Evolutionary conservation across 2,329 filamentous ascomycete species (phyloP).

Genomic region (Aspergillus ochraceoroseus): DNA sequence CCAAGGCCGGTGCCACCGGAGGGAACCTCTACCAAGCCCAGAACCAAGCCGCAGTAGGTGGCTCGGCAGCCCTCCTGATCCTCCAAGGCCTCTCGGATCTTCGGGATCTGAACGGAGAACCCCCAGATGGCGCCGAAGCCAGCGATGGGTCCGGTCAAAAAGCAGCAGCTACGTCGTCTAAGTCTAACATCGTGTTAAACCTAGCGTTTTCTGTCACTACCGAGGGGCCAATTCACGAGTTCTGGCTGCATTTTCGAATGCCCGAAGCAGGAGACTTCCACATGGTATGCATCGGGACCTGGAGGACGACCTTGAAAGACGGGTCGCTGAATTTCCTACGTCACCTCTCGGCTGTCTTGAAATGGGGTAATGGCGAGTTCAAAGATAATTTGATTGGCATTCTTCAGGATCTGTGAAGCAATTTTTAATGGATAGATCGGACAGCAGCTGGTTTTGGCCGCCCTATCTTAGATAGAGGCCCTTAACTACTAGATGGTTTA

Average conservation of each 20-base stretch:
- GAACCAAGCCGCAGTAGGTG: constrained; percentile 4
- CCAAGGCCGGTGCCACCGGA: no score
- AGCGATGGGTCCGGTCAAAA: neutral
- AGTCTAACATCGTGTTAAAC: no score
- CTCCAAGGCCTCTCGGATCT: neutral
- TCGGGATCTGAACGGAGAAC: no score
- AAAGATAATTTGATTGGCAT: no score
- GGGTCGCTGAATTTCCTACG: constrained; percentile 5
- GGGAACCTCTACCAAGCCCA: constrained; percentile 5
- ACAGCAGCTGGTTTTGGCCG: no score
- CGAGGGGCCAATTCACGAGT: constrained; percentile 1
- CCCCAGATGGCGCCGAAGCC: neutral
- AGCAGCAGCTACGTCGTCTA: no score
- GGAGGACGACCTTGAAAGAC: constrained; percentile 10
- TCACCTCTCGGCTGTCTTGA: constrained; percentile 7
- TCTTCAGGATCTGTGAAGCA: no score
- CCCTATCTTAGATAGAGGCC: no score
- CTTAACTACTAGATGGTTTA: no score
- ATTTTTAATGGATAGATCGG: no score
- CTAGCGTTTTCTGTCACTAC: constrained; percentile 1
- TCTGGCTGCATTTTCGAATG: constrained; percentile 3
- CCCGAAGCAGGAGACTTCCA: constrained; percentile 1
- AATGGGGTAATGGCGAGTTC: constrained; percentile 9
- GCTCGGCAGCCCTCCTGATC: neutral
- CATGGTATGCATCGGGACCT: constrained; percentile 12